Evolutionary conservation across 495 filamentous ascomycete species (phyloP).

Genomic region (Talaromyces nanjingensis): DNA sequence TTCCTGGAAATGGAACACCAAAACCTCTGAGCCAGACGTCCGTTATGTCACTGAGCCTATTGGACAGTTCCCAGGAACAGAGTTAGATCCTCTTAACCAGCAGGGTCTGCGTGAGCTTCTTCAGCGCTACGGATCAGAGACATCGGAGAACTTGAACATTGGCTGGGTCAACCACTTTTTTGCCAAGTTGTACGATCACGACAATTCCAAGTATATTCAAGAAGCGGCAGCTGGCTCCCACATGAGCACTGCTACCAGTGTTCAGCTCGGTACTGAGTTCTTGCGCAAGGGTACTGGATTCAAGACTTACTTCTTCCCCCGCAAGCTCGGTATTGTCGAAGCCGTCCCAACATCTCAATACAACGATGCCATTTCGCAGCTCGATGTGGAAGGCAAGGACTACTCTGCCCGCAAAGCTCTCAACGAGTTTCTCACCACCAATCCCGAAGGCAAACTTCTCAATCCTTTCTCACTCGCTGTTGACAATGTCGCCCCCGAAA

Average conservation of each 20-base stretch:
- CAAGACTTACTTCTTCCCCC: conserved; percentile 29
- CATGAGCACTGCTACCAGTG: neutral
- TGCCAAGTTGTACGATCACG: too few relatives aligned
- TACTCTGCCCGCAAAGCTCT: too few relatives aligned
- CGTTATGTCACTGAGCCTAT: conserved; percentile 19
- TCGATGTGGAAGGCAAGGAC: too few relatives aligned
- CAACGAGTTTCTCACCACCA: too few relatives aligned
- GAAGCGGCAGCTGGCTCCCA: conserved; percentile 14
- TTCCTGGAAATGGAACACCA: conserved; percentile 23
- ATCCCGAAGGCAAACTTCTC: too few relatives aligned
- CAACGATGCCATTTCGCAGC: too few relatives aligned
- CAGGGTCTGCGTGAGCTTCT: conserved; percentile 11
- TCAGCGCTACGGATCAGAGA: conserved; percentile 5
- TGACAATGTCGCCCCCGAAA: too few relatives aligned
- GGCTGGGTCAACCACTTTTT: conserved; percentile 9
- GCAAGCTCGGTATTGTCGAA: conserved; percentile 17
- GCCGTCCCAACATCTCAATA: too few relatives aligned
- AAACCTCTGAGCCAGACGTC: conserved; percentile 12
- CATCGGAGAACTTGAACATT: conserved; percentile 10
- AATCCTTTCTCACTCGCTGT: too few relatives aligned
- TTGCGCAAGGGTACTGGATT: conserved; percentile 13
- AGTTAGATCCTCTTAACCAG: conserved; percentile 21
- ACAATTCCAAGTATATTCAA: too few relatives aligned
- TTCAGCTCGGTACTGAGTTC: too few relatives aligned
- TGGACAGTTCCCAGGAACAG: conserved; percentile 12